phyloP scores from a whole-genome alignment of 805 yeast species.

The Teunomyces stri region DNA sequence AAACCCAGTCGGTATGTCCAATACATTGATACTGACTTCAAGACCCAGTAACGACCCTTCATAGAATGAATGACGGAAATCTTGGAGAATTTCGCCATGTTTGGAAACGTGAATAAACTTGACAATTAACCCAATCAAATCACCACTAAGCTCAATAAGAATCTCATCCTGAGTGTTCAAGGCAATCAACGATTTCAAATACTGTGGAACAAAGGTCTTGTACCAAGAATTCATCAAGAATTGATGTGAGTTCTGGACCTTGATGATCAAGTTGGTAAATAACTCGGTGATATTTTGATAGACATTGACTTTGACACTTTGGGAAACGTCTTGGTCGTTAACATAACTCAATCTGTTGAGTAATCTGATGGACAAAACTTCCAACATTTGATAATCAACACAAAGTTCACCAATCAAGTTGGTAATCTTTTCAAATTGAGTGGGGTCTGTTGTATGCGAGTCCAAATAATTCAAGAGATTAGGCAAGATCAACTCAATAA shows the following conservation, averaged over 20 bases:
- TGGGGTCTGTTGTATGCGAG: slow-evolving; percentile 28
- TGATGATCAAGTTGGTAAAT: slow-evolving; percentile 20
- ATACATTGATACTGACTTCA: slow-evolving; percentile 15
- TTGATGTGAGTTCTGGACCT: slow-evolving; percentile 28
- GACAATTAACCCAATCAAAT: slow-evolving; percentile 41
- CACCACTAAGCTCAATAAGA: slow-evolving; percentile 38
- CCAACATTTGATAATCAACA: slow-evolving; percentile 43
- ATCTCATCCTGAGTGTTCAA: slow-evolving; percentile 15
- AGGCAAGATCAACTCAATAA: slow-evolving; percentile 28
- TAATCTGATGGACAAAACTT: slow-evolving; percentile 42
- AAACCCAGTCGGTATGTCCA: slow-evolving; percentile 26
- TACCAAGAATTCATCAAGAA: slow-evolving; percentile 44
- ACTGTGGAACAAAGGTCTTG: slow-evolving; percentile 41
- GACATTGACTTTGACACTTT: slow-evolving; percentile 5
- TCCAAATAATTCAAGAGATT: slow-evolving; percentile 32
- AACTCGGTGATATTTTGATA: slow-evolving; percentile 13
- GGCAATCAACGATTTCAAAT: slow-evolving; percentile 21
- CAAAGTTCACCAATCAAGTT: slow-evolving; percentile 28
- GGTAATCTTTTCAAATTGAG: slow-evolving; percentile 15
- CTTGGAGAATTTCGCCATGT: slow-evolving; percentile 48
- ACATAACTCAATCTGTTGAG: slow-evolving; percentile 35
- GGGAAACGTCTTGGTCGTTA: slow-evolving; percentile 4
- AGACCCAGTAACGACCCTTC: slow-evolving; percentile 8
- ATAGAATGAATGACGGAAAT: slow-evolving; percentile 34
- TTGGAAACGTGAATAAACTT: slow-evolving; percentile 34